Evolutionary conservation across 768 basidiomycete species (phyloP).

Genomic region (Boletus fagicola): DNA sequence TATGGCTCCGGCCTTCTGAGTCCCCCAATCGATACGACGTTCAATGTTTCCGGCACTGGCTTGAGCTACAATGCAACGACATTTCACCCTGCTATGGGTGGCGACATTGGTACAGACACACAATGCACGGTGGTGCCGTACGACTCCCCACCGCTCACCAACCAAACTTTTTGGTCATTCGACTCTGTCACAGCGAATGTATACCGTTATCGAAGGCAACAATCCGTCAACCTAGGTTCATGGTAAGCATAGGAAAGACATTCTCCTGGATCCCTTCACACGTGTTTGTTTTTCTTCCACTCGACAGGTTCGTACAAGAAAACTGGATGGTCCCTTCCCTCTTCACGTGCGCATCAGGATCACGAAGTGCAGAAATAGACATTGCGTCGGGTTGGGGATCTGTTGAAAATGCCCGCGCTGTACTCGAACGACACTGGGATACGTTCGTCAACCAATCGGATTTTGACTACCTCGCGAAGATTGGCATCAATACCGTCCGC

Average conservation of each 20-base stretch:
- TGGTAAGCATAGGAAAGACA: slow-evolving; percentile 3
- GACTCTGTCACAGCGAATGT: slow-evolving; percentile 13
- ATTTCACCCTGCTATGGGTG: background rate
- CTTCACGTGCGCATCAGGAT: slow-evolving; percentile 55
- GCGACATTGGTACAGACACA: background rate
- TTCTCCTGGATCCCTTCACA: background rate
- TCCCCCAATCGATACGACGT: background rate
- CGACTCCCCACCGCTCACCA: slow-evolving; percentile 5
- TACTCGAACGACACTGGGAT: slow-evolving; percentile 75
- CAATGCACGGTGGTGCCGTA: slow-evolving; percentile 12
- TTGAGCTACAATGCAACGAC: background rate
- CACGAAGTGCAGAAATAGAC: slow-evolving; percentile 56
- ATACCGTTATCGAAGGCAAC: slow-evolving; percentile 24
- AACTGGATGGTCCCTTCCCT: slow-evolving; percentile 72
- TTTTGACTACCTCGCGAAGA: slow-evolving; percentile 56
- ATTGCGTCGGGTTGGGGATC: slow-evolving; percentile 56
- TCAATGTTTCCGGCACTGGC: background rate
- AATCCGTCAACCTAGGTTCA: slow-evolving; percentile 23
- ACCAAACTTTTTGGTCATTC: slow-evolving; percentile 15
- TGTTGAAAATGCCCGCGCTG: slow-evolving; percentile 39
- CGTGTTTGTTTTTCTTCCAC: background rate
- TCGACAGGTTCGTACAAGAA: slow-evolving; percentile 65
- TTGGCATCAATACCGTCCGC: slow-evolving; percentile 61
- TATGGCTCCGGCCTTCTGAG: background rate
- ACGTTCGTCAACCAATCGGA: slow-evolving; percentile 65